Base-by-base conservation (phyloP, 805 yeast species). In the Cyberlindnera nakhonratchasimensis region DNA sequence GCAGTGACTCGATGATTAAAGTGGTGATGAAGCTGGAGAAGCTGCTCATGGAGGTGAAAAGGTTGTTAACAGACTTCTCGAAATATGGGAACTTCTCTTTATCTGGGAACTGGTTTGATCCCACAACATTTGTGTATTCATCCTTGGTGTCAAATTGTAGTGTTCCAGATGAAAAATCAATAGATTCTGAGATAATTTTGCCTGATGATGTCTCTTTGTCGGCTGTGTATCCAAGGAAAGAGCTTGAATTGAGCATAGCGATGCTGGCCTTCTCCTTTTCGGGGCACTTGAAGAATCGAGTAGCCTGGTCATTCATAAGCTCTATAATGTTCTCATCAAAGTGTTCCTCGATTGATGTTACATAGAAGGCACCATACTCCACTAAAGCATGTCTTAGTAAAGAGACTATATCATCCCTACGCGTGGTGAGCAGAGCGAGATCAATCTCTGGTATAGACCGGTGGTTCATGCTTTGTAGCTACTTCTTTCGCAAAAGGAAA, bases 1-100 rank as follows among this genome's bases (percentile, higher is more conserved):
- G 79, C 29, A 82, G 64, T 2, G 82, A 67, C 50, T 79, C 82
- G 21, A 77, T 70, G 4, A 79, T 74, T 20, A 79, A 65, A 29
- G 56, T 56, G 16, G 75, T 62, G 46, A 81, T 66, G 22, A 50
- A 47, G 6, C 61, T 57, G n/a, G 77, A 61, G 29, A 80, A 65
- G 5, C 50, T 43, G 10, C 69, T 66, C 73, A 80, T 71, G 23
- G 67, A 69, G 2, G 52, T 57, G 29, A 78, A 66, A 55, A 77
- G 75, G 29, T 42, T 22, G 2, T 45, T 28, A 19, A 53, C 48
- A 10, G 51, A 37, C 2, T 40, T 62, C 33, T 65, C 52, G 49
- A 71, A 69, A 6, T 52, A 37, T 5, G 75, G 77, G 3, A 60
- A 48, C 6, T 41, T 42, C 7, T 47, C 21, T 9, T 40, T 51